Percentiles rank a stretch among this genome's conserved stretches.
Evolutionary conservation across 495 filamentous ascomycete species (phyloP).

Genomic region (Daldinia caldariorum): DNA sequence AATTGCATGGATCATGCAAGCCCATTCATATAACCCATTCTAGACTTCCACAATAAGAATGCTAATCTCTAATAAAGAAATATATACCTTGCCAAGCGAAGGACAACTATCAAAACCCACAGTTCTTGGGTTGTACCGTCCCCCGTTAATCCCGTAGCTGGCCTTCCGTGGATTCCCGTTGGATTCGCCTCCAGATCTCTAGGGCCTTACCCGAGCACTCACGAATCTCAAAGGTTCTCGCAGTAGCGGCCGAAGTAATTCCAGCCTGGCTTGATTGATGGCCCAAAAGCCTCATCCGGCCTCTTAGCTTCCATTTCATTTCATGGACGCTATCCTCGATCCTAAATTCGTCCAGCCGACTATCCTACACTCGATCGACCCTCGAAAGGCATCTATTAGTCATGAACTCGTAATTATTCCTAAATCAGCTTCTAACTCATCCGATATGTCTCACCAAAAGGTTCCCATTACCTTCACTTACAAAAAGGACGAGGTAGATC

Average conservation of each 20-base stretch:
- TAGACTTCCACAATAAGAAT: not conserved
- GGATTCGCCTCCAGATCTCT: constrained; percentile 3
- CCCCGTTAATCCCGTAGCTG: constrained; percentile 13
- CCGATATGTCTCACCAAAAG: constrained; percentile 52
- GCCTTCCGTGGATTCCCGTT: constrained; percentile 15
- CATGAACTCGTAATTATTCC: constrained; percentile 38
- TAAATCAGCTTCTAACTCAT: constrained; percentile 24
- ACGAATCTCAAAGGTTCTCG: constrained; percentile 5
- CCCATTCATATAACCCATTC: constrained; percentile 20
- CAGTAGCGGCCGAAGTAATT: constrained; percentile 25
- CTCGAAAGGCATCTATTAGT: constrained; percentile 28
- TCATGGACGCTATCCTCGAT: constrained; percentile 33
- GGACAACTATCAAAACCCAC: not conserved
- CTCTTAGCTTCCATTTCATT: constrained; percentile 20
- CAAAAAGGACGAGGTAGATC: constrained; percentile 62
- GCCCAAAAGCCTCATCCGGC: constrained; percentile 10
- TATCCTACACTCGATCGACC: constrained; percentile 29
- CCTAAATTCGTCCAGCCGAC: constrained; percentile 39
- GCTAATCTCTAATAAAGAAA: constrained; percentile 12
- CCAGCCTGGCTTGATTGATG: constrained; percentile 11
- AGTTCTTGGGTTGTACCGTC: constrained; percentile 9
- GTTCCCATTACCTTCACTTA: constrained; percentile 65
- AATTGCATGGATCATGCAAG: constrained; percentile 14
- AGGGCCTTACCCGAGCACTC: constrained; percentile 26
- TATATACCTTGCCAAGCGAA: constrained; percentile 4